Percentiles rank a stretch among this genome's conserved stretches.
Evolutionary conservation across 345 rosid genomes (phyloP).

Genomic region (Gossypium bickii): DNA sequence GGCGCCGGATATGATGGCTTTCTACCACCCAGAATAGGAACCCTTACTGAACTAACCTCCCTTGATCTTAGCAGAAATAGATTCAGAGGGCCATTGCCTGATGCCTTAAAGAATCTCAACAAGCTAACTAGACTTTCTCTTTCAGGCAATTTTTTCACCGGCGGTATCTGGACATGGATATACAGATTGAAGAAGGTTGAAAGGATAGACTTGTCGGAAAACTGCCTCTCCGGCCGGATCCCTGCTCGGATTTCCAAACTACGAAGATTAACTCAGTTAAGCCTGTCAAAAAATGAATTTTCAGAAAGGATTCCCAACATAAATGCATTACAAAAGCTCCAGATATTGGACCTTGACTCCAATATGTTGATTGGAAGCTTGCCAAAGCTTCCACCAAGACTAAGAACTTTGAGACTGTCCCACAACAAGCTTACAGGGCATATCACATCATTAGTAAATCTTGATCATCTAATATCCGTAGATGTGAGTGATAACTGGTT

Average conservation of each 20-base stretch:
- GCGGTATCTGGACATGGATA: slow-evolving; percentile 33
- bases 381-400: slow-evolving; percentile 42
- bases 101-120: slow-evolving; percentile 35
- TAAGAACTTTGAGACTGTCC: slow-evolving; percentile 38
- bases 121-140: slow-evolving; percentile 38
- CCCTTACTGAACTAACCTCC: slow-evolving; percentile 47
- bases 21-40: slow-evolving; percentile 38
- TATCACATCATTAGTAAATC: slow-evolving; percentile 27
- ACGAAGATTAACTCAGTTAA: slow-evolving; percentile 34
- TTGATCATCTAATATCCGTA: slow-evolving; percentile 26
- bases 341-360: slow-evolving; percentile 36
- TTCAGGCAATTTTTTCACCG: slow-evolving; percentile 44
- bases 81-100: slow-evolving; percentile 57
- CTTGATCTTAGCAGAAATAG: slow-evolving; percentile 39
- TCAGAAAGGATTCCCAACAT: slow-evolving; percentile 48
- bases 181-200: slow-evolving; percentile 31
- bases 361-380: slow-evolving; percentile 43
- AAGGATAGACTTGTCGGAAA: slow-evolving; percentile 39
- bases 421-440: slow-evolving; percentile 44
- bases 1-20: slow-evolving; percentile 54
- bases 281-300: slow-evolving; percentile 37
- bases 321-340: slow-evolving; percentile 45
- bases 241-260: slow-evolving; percentile 36
- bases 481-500: slow-evolving; percentile 53
- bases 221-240: slow-evolving; percentile 40